phyloP scores from a whole-genome alignment of 2,329 filamentous ascomycete genomes.

The Xylariales sp. region DNA sequence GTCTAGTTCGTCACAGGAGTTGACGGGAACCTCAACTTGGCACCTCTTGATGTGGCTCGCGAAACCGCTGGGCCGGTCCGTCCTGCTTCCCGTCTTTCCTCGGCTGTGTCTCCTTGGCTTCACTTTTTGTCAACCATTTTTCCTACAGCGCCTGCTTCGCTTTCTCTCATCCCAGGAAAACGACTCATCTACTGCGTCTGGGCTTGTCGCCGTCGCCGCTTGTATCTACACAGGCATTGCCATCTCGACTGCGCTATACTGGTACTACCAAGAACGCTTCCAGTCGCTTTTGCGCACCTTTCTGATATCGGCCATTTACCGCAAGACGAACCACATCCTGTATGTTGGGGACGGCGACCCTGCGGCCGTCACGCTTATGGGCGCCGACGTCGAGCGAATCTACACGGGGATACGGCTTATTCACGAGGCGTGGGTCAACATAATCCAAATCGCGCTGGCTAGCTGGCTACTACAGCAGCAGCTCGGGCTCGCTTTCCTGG shows the following conservation, averaged over 20 bases:
- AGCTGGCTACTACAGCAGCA: neutral
- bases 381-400: conserved; percentile 27
- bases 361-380: conserved; percentile 28
- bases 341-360: conserved; percentile 15
- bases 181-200: conserved; percentile 16
- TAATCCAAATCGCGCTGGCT: conserved; percentile 1
- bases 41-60: neutral
- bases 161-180: conserved; percentile 21
- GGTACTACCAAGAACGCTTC: conserved; percentile 31
- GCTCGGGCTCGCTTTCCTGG: conserved; percentile 6
- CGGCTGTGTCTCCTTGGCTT: conserved; percentile 23
- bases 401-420: conserved; percentile 16
- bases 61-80: conserved; percentile 9
- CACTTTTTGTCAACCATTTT: conserved; percentile 29
- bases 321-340: conserved; percentile 21
- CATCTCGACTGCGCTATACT: conserved; percentile 32
- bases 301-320: conserved; percentile 28
- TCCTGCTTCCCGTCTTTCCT: conserved; percentile 21
- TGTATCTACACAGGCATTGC: conserved; percentile 37
- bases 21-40: neutral
- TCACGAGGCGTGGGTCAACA: conserved; percentile 22
- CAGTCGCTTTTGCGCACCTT: conserved; percentile 24
- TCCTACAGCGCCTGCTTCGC: conserved; percentile 25
- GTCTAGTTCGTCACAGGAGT: neutral
- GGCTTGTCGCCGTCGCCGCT: conserved; percentile 35